phyloP scores from a whole-genome alignment of 352 stramenopile genomes.

The Globisporangium parvum region DNA sequence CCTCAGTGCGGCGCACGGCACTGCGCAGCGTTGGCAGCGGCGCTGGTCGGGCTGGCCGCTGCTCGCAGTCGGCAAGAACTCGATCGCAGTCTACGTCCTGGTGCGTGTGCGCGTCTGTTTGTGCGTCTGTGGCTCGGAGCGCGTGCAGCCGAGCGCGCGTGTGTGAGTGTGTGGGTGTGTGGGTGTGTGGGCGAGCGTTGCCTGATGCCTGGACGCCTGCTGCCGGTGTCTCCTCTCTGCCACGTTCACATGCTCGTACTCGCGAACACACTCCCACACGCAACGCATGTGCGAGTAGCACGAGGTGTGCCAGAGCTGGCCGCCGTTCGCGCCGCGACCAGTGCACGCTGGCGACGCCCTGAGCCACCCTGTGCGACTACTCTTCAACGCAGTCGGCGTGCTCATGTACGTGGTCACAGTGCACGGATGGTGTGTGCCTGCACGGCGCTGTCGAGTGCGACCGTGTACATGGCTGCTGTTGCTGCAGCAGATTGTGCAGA shows the following conservation, averaged over 20 bases:
- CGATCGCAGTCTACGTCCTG: constrained; percentile 68
- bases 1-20: neutral
- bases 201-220: no score
- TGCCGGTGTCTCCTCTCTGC: neutral
- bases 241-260: constrained; percentile 4
- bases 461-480: neutral
- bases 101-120: constrained; percentile 25
- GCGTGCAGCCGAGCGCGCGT: no score
- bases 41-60: constrained; percentile 13
- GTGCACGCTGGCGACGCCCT: constrained; percentile 11
- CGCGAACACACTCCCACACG: no score
- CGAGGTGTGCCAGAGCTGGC: constrained; percentile 44
- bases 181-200: neutral
- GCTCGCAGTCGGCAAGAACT: constrained; percentile 59
- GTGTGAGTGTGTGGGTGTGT: neutral
- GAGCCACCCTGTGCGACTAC: constrained; percentile 23
- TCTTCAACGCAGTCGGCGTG: constrained; percentile 45
- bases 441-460: neutral
- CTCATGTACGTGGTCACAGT: constrained; percentile 20
- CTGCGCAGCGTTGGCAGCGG: constrained; percentile 14
- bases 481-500: neutral
- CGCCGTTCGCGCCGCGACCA: constrained; percentile 35
- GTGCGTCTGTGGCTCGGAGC: neutral
- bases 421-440: no score
- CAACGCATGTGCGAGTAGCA: constrained; percentile 22